These are phyloP conservation scores for Paraphoma chrysanthemicola DNA, from an alignment of 2,329 filamentous ascomycete genomes.

Conservation along the genomic window DNA sequence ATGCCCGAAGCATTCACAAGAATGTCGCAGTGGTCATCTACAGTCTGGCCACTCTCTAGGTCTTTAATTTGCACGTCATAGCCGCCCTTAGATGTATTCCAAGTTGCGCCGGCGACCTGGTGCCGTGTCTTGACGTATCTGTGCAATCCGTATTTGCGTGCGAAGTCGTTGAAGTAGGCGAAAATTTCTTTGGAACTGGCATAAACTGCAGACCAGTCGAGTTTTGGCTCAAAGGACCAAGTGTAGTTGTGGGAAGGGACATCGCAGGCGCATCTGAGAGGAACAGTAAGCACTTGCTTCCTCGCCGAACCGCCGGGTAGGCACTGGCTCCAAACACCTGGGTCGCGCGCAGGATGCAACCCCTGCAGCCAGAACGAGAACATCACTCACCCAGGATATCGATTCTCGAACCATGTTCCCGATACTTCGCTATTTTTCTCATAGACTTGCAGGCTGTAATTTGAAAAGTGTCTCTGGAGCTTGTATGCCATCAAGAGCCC, in stretches of 20 bases:
- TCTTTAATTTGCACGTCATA: conserved; percentile 48
- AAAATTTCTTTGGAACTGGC: conserved; percentile 53
- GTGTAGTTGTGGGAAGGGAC: conserved; percentile 62
- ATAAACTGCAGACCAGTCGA: conserved; percentile 53
- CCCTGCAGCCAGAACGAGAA: conserved; percentile 2
- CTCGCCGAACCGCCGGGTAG: not conserved
- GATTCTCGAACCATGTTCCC: conserved; percentile 63
- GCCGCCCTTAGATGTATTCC: conserved; percentile 45
- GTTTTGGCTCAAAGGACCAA: conserved; percentile 58
- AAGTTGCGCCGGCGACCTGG: conserved; percentile 43
- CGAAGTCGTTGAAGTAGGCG: conserved; percentile 52
- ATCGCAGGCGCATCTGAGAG: conserved; percentile 55
- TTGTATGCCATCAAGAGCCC: conserved; percentile 59
- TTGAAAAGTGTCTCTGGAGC: conserved; percentile 53
- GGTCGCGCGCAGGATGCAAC: not conserved
- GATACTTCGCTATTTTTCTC: conserved; percentile 58
- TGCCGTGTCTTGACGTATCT: conserved; percentile 46
- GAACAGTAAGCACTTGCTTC: not conserved
- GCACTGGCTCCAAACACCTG: not conserved
- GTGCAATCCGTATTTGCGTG: conserved; percentile 48
- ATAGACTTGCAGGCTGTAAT: conserved; percentile 53
- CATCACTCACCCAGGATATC: conserved; percentile 48
- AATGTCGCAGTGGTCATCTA: conserved; percentile 55
- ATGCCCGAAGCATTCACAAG: conserved; percentile 59
- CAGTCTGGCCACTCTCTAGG: conserved; percentile 27